These are phyloP conservation scores for Tolypocladium guangdongense DNA, from an alignment of 2,329 filamentous ascomycete genomes.

Conservation along the genomic window DNA sequence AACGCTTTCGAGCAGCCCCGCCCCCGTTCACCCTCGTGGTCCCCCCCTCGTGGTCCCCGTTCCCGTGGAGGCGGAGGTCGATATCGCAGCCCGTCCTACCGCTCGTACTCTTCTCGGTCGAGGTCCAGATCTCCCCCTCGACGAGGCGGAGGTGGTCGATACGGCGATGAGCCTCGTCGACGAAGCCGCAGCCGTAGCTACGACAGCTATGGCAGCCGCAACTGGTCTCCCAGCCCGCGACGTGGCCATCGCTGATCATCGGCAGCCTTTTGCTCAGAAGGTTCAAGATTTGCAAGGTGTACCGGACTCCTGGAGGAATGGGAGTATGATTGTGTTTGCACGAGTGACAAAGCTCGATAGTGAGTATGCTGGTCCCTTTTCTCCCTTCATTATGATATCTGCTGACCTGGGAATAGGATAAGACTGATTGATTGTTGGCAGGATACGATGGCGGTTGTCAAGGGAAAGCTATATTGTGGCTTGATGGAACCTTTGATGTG, in stretches of 20 bases:
- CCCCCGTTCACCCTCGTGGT: conserved; percentile 30
- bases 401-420: not conserved
- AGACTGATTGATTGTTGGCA: not conserved
- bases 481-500: not conserved
- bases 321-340: not conserved
- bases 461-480: not conserved
- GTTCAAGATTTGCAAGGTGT: not conserved
- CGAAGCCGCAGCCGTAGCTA: conserved; percentile 41
- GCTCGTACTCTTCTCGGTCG: conserved; percentile 37
- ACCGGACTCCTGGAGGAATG: not conserved
- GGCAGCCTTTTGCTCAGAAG: not conserved
- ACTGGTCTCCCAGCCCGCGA: conserved; percentile 27
- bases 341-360: not conserved
- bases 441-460: not conserved
- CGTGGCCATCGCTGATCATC: conserved; percentile 20
- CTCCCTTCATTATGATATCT: too few relatives aligned
- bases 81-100: conserved; percentile 33
- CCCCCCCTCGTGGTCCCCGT: conserved; percentile 23
- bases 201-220: conserved; percentile 27
- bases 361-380: not conserved
- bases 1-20: conserved; percentile 53
- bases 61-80: conserved; percentile 19
- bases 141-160: conserved; percentile 18
- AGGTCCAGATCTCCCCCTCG: conserved; percentile 31
- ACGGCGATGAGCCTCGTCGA: conserved; percentile 22